Percentiles rank a stretch among this genome's conserved stretches.
These are phyloP conservation scores for Fraxinus baroniana DNA, from an alignment of 305 asterid genomes.

Conservation along the genomic window DNA sequence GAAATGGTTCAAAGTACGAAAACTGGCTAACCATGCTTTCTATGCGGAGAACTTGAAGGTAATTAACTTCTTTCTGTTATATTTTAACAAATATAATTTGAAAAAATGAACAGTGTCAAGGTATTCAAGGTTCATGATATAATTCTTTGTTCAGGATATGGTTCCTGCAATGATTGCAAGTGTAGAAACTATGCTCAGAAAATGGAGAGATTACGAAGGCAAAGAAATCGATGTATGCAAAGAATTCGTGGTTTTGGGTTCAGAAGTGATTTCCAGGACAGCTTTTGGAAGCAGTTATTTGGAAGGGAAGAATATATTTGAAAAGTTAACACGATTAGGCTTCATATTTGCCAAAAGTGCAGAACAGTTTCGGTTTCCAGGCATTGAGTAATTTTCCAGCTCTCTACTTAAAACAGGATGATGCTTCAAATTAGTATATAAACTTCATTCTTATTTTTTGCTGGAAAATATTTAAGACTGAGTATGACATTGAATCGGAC, in stretches of 20 bases:
- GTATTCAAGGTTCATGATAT: background rate
- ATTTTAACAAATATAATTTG: background rate
- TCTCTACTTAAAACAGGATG: background rate
- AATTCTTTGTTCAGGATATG: slow-evolving; percentile 42
- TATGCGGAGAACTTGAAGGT: slow-evolving; percentile 64
- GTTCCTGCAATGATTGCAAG: slow-evolving; percentile 51
- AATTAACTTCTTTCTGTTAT: background rate
- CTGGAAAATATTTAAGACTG: slow-evolving; percentile 30
- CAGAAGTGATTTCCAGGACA: slow-evolving; percentile 50
- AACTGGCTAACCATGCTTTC: slow-evolving; percentile 64
- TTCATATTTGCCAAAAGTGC: slow-evolving; percentile 16
- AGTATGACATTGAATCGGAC: slow-evolving; percentile 38
- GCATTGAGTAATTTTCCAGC: slow-evolving; percentile 27
- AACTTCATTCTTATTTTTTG: background rate
- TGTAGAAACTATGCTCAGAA: slow-evolving; percentile 41
- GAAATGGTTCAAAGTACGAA: slow-evolving; percentile 57
- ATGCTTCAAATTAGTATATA: background rate
- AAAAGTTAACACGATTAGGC: slow-evolving; percentile 31
- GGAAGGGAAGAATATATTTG: slow-evolving; percentile 45
- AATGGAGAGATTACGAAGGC: slow-evolving; percentile 34
- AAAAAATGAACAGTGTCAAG: background rate
- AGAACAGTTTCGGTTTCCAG: slow-evolving; percentile 26
- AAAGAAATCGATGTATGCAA: slow-evolving; percentile 36
- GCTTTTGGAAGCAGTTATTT: slow-evolving; percentile 54
- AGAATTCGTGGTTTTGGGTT: slow-evolving; percentile 32